phyloP scores from a whole-genome alignment of 179 eudicot genomes.

The Patellifolia procumbens region DNA sequence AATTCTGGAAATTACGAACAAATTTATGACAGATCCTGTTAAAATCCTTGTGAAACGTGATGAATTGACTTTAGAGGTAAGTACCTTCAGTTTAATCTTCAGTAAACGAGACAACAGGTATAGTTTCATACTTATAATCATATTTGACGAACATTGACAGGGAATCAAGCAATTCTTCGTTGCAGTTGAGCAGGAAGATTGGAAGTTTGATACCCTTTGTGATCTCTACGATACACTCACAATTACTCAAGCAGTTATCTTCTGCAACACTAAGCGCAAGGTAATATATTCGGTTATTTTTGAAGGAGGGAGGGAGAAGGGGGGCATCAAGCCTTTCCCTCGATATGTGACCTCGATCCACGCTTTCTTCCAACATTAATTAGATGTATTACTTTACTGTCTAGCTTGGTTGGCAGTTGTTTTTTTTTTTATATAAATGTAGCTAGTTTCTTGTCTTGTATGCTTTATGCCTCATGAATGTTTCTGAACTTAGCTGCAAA shows the following conservation, averaged over 20 bases:
- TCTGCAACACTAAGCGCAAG: constrained; percentile 95
- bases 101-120: neutral
- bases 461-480: neutral
- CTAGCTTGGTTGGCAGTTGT: neutral
- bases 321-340: neutral
- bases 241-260: constrained; percentile 95
- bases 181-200: constrained; percentile 94
- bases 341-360: neutral
- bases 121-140: neutral
- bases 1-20: constrained; percentile 92
- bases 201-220: constrained; percentile 96
- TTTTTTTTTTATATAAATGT: neutral
- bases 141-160: constrained; percentile 40
- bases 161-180: constrained; percentile 98
- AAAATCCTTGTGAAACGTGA: constrained; percentile 90
- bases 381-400: neutral
- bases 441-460: neutral
- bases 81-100: constrained; percentile 11
- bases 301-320: too few species aligned
- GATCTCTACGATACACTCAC: constrained; percentile 98
- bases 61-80: constrained; percentile 94
- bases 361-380: neutral
- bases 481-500: neutral
- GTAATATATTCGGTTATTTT: constrained; percentile 31
- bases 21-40: constrained; percentile 97